Conservation (phyloP, 768 basidiomycete species). For the Boletus vinaceobasis region DNA sequence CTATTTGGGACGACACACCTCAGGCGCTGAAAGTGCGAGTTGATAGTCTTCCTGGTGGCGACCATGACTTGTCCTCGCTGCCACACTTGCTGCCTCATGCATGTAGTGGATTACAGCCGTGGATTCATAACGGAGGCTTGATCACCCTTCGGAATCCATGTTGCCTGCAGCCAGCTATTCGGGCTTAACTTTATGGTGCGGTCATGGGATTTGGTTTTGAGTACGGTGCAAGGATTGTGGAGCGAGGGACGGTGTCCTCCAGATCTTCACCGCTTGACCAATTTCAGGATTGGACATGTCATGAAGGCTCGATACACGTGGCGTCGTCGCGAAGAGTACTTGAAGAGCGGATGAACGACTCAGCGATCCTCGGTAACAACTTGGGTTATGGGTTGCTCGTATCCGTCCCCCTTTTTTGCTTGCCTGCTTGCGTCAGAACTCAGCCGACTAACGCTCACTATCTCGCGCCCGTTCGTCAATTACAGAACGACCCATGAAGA, state of each 20-base stretch:
- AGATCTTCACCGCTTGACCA: slow-evolving; percentile 33
- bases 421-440: slow-evolving; percentile 34
- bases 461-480: slow-evolving; percentile 33
- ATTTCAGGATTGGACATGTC: slow-evolving; percentile 31
- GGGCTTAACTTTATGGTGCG: slow-evolving; percentile 27
- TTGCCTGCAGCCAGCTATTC: slow-evolving; percentile 24
- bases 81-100: slow-evolving; percentile 14
- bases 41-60: slow-evolving; percentile 27
- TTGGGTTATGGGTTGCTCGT: slow-evolving; percentile 32
- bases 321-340: slow-evolving; percentile 20
- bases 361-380: slow-evolving; percentile 23
- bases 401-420: slow-evolving; percentile 44
- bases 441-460: slow-evolving; percentile 35
- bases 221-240: slow-evolving; percentile 33
- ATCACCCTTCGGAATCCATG: slow-evolving; percentile 27
- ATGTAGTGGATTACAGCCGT: slow-evolving; percentile 24
- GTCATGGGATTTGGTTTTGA: slow-evolving; percentile 32
- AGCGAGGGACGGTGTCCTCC: slow-evolving; percentile 27
- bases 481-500: slow-evolving; percentile 96
- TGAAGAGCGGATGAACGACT: slow-evolving; percentile 25
- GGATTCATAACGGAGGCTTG: slow-evolving; percentile 24
- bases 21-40: slow-evolving; percentile 31
- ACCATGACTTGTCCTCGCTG: slow-evolving; percentile 31
- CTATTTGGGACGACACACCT: slow-evolving; percentile 22
- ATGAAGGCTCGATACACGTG: slow-evolving; percentile 23